Evolutionary conservation across 371 early-diverging fungal genomes (phyloP).

Genomic region (Rhizopus microsporus): DNA sequence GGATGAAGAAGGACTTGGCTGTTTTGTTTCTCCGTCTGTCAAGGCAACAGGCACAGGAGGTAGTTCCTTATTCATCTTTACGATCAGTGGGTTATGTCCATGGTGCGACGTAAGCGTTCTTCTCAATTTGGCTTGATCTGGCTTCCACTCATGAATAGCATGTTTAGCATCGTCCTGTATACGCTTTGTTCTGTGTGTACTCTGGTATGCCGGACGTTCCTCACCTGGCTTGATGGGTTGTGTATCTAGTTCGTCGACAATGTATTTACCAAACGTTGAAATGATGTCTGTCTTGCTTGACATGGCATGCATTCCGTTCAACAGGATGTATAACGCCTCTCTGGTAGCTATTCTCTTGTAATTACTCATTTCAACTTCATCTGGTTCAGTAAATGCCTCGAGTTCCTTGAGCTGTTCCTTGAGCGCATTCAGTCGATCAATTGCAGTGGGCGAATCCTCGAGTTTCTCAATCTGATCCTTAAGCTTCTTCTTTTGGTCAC

Average conservation of each 20-base stretch:
- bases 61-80: slow-evolving; percentile 17
- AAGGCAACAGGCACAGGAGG: slow-evolving; percentile 22
- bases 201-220: slow-evolving; percentile 26
- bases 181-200: slow-evolving; percentile 30
- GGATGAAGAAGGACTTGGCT: neutral
- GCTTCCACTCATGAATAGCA: slow-evolving; percentile 35
- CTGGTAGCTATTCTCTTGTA: slow-evolving; percentile 40
- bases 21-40: neutral
- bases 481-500: slow-evolving; percentile 36
- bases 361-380: slow-evolving; percentile 40
- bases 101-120: slow-evolving; percentile 40
- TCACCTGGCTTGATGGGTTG: slow-evolving; percentile 32
- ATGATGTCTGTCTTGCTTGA: slow-evolving; percentile 46
- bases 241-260: slow-evolving; percentile 44
- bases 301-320: slow-evolving; percentile 48
- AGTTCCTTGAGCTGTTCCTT: slow-evolving; percentile 34
- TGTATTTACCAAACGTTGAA: slow-evolving; percentile 44
- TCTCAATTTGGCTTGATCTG: slow-evolving; percentile 35
- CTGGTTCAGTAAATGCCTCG: slow-evolving; percentile 25
- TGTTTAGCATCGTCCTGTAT: slow-evolving; percentile 32
- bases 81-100: slow-evolving; percentile 36
- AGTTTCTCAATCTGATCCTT: slow-evolving; percentile 32
- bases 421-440: slow-evolving; percentile 32
- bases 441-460: slow-evolving; percentile 27
- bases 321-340: slow-evolving; percentile 40